Conservation (phyloP, 2,329 filamentous ascomycete species). For the Didymella exigua region DNA sequence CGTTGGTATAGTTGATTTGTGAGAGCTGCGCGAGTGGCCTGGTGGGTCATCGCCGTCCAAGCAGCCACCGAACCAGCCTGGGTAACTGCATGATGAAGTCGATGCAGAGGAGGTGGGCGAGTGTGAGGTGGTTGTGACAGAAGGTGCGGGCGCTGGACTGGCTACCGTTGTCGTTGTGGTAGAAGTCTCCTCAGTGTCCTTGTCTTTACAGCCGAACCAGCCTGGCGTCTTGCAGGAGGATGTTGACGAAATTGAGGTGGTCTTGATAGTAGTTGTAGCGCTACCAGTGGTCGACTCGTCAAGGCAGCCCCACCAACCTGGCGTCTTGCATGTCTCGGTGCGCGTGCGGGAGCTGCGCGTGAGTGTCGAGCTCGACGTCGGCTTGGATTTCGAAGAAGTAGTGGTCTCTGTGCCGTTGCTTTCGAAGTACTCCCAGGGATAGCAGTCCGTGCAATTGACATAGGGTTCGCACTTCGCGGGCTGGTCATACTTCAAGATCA, state of each 20-base stretch:
- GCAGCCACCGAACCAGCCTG: conserved; percentile 57
- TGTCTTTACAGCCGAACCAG: conserved; percentile 68
- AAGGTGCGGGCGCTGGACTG: conserved; percentile 34
- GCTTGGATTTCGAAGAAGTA: conserved; percentile 61
- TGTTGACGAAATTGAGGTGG: conserved; percentile 41
- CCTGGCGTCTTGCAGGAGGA: conserved; percentile 60
- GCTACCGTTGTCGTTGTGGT: conserved; percentile 37
- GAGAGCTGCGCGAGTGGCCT: conserved; percentile 33
- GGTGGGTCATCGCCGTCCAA: conserved; percentile 57
- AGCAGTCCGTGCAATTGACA: conserved; percentile 82
- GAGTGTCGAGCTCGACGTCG: conserved; percentile 59
- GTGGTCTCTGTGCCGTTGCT: conserved; percentile 85
- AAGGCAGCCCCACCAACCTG: conserved; percentile 87
- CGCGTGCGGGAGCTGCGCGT: conserved; percentile 59
- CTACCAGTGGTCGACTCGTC: conserved; percentile 65
- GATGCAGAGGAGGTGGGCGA: conserved; percentile 40
- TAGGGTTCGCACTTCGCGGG: conserved; percentile 79
- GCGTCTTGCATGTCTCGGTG: conserved; percentile 87
- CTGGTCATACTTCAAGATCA: conserved; percentile 80
- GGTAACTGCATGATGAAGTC: conserved; percentile 51
- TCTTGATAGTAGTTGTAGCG: conserved; percentile 55
- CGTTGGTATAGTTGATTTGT: conserved; percentile 28
- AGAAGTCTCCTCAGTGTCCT: conserved; percentile 42
- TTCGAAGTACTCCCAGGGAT: conserved; percentile 91
- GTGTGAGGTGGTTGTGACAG: conserved; percentile 39